These are phyloP conservation scores for Mycena amicta DNA, from an alignment of 768 basidiomycete species.

Conservation along the genomic window DNA sequence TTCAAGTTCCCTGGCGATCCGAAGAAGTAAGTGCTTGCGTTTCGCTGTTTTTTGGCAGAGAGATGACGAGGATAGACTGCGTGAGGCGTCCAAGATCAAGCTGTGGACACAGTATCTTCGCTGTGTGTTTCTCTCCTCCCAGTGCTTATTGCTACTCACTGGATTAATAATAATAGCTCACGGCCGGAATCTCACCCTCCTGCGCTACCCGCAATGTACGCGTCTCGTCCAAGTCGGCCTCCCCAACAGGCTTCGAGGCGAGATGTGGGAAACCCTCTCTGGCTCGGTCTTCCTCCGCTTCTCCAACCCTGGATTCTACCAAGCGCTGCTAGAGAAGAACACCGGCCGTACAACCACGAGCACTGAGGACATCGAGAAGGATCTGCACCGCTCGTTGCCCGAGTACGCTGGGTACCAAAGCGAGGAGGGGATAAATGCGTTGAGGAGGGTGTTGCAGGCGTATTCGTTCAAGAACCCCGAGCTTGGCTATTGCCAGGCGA, in stretches of 20 bases:
- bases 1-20: constrained; percentile 94
- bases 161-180: constrained; percentile 70
- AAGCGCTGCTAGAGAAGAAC: constrained; percentile 72
- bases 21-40: constrained; percentile 64
- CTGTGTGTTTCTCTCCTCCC: constrained; percentile 46
- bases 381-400: constrained; percentile 91
- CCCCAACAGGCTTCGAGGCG: constrained; percentile 91
- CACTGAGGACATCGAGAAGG: constrained; percentile 99
- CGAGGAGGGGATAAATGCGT: constrained; percentile 79
- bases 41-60: background rate
- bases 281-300: constrained; percentile 92
- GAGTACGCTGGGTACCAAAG: constrained; percentile 97
- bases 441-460: constrained; percentile 90
- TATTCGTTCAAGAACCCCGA: constrained; percentile 96
- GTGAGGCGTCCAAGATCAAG: constrained; percentile 93
- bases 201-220: constrained; percentile 95
- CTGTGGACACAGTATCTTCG: constrained; percentile 90
- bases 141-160: background rate
- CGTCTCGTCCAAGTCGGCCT: constrained; percentile 97
- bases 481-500: constrained; percentile 95
- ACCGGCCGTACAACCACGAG: constrained; percentile 80
- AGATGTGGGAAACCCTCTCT: constrained; percentile 97
- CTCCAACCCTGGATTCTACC: constrained; percentile 82
- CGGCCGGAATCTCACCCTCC: constrained; percentile 91
- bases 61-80: constrained; percentile 51